phyloP scores from a whole-genome alignment of 139 green algal genomes.

The Tetratostichococcus sp. region DNA sequence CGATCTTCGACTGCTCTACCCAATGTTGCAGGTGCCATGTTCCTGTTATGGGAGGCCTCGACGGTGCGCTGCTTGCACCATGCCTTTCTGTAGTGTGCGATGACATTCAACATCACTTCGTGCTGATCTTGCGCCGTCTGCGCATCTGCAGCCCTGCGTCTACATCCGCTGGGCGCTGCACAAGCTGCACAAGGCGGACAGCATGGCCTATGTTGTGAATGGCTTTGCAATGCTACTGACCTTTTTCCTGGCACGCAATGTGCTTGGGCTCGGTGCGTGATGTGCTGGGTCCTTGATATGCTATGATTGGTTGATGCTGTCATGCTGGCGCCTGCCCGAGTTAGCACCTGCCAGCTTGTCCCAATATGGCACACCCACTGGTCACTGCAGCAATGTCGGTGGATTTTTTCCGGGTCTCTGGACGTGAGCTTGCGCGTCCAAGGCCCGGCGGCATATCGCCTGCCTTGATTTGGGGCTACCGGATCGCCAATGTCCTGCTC shows the following conservation, averaged over 20 bases:
- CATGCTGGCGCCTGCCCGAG: too few relatives aligned
- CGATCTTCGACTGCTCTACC: too few relatives aligned
- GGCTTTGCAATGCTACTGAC: slow-evolving; percentile 28
- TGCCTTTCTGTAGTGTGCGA: too few relatives aligned
- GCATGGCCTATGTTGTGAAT: slow-evolving; percentile 30
- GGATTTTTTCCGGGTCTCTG: slow-evolving; percentile 1
- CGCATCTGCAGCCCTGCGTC: neutral
- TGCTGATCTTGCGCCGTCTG: neutral
- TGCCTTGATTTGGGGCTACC: slow-evolving; percentile 19
- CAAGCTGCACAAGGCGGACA: slow-evolving; percentile 23
- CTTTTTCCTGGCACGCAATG: slow-evolving; percentile 41
- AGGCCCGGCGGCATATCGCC: slow-evolving; percentile 5
- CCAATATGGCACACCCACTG: too few relatives aligned
- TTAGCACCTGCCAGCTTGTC: too few relatives aligned
- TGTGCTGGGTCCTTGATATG: too few relatives aligned
- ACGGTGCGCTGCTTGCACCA: slow-evolving; percentile 7
- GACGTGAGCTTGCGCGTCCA: slow-evolving; percentile 13
- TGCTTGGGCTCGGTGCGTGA: slow-evolving; percentile 11
- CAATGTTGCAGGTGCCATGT: slow-evolving; percentile 36
- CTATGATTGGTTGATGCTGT: too few relatives aligned
- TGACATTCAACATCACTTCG: too few relatives aligned
- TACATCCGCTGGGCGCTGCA: slow-evolving; percentile 34
- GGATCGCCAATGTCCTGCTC: slow-evolving; percentile 16
- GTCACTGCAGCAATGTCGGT: neutral
- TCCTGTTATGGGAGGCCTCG: slow-evolving; percentile 44